phyloP scores from a whole-genome alignment of 129 eudicot species.

The Chrysanthemum makinoi region DNA sequence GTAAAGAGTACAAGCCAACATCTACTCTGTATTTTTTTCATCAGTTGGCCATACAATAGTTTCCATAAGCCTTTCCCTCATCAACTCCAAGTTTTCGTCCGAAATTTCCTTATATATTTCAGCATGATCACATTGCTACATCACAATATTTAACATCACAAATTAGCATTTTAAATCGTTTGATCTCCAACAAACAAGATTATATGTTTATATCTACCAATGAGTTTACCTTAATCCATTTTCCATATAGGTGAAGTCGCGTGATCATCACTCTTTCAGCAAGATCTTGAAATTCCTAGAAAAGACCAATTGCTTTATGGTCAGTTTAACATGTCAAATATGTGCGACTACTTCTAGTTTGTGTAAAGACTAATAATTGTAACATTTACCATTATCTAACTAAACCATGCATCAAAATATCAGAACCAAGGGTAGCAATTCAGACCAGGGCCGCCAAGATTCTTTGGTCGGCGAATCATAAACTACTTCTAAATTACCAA shows the following conservation, averaged over 20 bases:
- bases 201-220: neutral
- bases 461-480: too few species aligned
- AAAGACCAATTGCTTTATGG: neutral
- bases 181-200: neutral
- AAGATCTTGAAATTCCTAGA: constrained; percentile 71
- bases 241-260: constrained; percentile 76
- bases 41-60: constrained; percentile 80
- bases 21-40: constrained; percentile 47
- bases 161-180: neutral
- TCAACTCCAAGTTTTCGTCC: constrained; percentile 65
- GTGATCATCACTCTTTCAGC: constrained; percentile 90
- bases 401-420: too few species aligned
- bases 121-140: constrained; percentile 61
- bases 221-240: constrained; percentile 75
- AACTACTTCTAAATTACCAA: too few species aligned
- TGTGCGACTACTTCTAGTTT: neutral
- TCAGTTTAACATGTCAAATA: neutral
- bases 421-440: too few species aligned
- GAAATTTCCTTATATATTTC: constrained; percentile 67
- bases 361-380: too few species aligned
- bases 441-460: too few species aligned
- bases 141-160: constrained; percentile 14
- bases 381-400: too few species aligned
- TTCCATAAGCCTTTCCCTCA: constrained; percentile 77
- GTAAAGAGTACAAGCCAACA: neutral